Evolutionary conservation across 2,329 filamentous ascomycete species (phyloP), one percentile per base, ranked within the genome.

Genomic region (Rutstroemia sydowiana): DNA sequence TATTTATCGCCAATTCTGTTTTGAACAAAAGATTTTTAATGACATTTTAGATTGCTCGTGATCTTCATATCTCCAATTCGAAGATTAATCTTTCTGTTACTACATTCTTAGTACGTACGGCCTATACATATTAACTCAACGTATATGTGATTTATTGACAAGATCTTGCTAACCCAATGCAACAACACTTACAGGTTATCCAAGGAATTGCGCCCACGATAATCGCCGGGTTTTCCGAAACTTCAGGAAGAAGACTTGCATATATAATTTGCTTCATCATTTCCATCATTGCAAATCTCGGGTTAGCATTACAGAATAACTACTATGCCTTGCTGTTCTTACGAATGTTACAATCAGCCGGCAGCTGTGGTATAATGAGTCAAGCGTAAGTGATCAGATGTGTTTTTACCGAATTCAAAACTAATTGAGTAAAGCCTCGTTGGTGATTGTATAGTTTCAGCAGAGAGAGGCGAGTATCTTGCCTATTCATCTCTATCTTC

Each of bases 381-480:
- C 69, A n/a, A n/a, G n/a, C n/a, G n/a, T n/a, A n/a, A n/a, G n/a
- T n/a, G n/a, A n/a, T n/a, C n/a, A n/a, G n/a, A n/a, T n/a, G n/a
- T n/a, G n/a, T n/a, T n/a, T n/a, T n/a, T n/a, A n/a, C n/a, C n/a
- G n/a, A n/a, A n/a, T n/a, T n/a, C n/a, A n/a, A n/a, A n/a, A n/a
- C n/a, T n/a, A n/a, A n/a, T 87, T 2, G 72, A 71, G 0, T 71
- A 71, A 20, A 84, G 77, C 0, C 76, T 87, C 0, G 75, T 87
- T 1, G 79, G 79, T 0, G 85, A 88, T 61, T 70, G 85, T 5
- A 71, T 78, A 13, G 84, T 81, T 0, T 76, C 76, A 2, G 75
- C 76, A 1, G 82, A 88, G 61, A 70, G 62, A 34, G 62, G 84
- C 53, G 82, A 75, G 47, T 90, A 86, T 62, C 82, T 90, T 69